Evolutionary conservation across 768 basidiomycete genomes (phyloP), one percentile per base, ranked within the genome.

Genomic region (Xerocomellus intermedius): DNA sequence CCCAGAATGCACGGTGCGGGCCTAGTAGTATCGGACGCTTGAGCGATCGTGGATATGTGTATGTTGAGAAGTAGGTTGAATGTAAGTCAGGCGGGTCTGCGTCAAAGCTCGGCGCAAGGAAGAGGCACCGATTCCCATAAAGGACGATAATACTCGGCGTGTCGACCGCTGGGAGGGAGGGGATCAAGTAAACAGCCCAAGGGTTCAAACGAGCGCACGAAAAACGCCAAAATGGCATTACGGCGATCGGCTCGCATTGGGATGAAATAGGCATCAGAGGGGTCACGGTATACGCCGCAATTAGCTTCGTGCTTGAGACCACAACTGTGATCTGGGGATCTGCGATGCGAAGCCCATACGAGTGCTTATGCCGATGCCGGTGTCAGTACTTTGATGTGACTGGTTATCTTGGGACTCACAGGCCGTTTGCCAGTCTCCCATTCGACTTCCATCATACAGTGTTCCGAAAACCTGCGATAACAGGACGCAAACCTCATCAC

Each of bases 21-120:
- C 26, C 26, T 28, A 28, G 26, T 28, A 28, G 30, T 32, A 32
- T 32, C 10, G 30, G 30, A 32, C 30, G 8, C 30, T 32, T 10
- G 4, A 32, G 30, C 30, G 30, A 32, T 56, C 51, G 38, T 21
- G 55, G 55, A 30, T 21, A 43, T 8, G 33, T 52, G 32, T 50
- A 56, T 7, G 58, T 60, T 14, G 46, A 47, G 42, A 56, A 42
- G 32, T 60, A 60, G 5, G 50, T 60, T 16, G 58, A 55, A 47
- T 56, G 58, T 10, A 32, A 32, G 30, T 32, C 30, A 10, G 30
- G 30, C 9, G 30, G 30, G 7, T 28, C 10, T 32, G 30, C 10
- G 30, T 32, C 30, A 32, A 32, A 32, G 30, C 30, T 32, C 30
- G 30, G 30, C 30, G 30, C 24, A 22, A 60, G 30, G 35, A 60